Base-by-base conservation (phyloP, 2,329 filamentous ascomycete genomes). In the Epichloe sibirici region DNA sequence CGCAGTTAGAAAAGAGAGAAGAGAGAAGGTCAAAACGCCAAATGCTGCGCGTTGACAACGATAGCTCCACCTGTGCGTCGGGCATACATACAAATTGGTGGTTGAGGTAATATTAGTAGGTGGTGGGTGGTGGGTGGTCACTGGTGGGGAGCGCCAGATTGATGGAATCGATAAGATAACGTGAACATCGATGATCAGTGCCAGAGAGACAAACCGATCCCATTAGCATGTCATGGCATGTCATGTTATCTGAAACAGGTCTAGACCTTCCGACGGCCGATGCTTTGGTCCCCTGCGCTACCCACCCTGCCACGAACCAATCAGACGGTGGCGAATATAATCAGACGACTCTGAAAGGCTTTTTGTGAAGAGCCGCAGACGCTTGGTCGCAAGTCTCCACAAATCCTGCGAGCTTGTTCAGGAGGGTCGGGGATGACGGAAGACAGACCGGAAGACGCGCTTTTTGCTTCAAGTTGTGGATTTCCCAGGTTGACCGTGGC, bases 191-290 rank as follows among this genome's bases (percentile, higher is more conserved):
- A 6, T 31, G 39, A n/a, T 7, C 11, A 13, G 12, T 31, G 39
- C 31, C 21, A 44, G 6, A 4, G 31, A 5, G 45, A 38, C 9
- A 9, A 50, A 38, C 51, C 51, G 48, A 52, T 48, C 5, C n/a
- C 25, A 44, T 6, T 13, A 7, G 15, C 21, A 13, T 45, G n/a
- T n/a, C 2, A 2, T 2, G 2, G 1, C 17, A 17, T 15, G 7
- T 49, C 45, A 21, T 38, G 9, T 2, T 23, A 28, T 12, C 48
- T 40, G 38, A 51, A 60, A 50, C 43, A 15, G 56, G 58, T 38
- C 51, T 61, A 58, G 59, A 42, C 52, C 53, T 55, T 46, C 58
- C 55, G 58, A 55, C 51, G 53, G n/a, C 57, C 57, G 57, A 57
- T 38, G 53, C 53, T 11, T n/a, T 43, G 45, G 31, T 45, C 56